Evolutionary conservation across 1,139 yeast species (phyloP).

Genomic region (Yamadazyma jaroonii): DNA sequence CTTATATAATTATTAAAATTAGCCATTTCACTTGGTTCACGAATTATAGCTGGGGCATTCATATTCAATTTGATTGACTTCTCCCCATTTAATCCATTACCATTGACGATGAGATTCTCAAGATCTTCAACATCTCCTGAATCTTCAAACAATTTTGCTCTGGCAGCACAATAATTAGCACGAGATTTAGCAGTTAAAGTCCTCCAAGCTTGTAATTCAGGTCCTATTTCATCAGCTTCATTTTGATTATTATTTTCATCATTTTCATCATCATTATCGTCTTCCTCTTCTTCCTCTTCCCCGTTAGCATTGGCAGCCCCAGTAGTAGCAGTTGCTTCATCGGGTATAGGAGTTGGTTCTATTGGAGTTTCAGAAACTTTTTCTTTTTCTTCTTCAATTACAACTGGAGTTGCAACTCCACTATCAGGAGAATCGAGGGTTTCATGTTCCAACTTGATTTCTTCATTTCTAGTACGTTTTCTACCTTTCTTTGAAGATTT

Average conservation of each 20-base stretch:
- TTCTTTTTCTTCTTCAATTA: conserved; percentile 11
- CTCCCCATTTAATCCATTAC: not conserved
- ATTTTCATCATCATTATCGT: conserved; percentile 22
- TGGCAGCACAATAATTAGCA: conserved; percentile 67
- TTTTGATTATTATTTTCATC: conserved; percentile 31
- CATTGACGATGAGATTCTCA: conserved; percentile 13
- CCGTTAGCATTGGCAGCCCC: conserved; percentile 10
- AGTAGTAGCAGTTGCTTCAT: conserved; percentile 9
- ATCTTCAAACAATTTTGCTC: conserved; percentile 64
- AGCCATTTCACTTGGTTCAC: conserved; percentile 61
- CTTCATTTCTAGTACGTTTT: conserved; percentile 39
- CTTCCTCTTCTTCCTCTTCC: conserved; percentile 23
- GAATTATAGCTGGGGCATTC: conserved; percentile 65
- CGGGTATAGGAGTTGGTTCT: conserved; percentile 9
- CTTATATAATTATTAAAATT: conserved; percentile 49
- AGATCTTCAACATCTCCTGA: conserved; percentile 16
- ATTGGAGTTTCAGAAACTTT: conserved; percentile 10
- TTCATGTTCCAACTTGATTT: conserved; percentile 28
- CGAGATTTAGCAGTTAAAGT: conserved; percentile 74
- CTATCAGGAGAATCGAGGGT: conserved; percentile 16
- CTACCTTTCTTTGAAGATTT: conserved; percentile 43
- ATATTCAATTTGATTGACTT: conserved; percentile 42
- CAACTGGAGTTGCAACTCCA: conserved; percentile 9
- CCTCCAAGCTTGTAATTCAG: conserved; percentile 80
- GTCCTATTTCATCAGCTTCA: conserved; percentile 55